Conservation (phyloP, 768 basidiomycete species). For the Gloeostereum incarnatum region DNA sequence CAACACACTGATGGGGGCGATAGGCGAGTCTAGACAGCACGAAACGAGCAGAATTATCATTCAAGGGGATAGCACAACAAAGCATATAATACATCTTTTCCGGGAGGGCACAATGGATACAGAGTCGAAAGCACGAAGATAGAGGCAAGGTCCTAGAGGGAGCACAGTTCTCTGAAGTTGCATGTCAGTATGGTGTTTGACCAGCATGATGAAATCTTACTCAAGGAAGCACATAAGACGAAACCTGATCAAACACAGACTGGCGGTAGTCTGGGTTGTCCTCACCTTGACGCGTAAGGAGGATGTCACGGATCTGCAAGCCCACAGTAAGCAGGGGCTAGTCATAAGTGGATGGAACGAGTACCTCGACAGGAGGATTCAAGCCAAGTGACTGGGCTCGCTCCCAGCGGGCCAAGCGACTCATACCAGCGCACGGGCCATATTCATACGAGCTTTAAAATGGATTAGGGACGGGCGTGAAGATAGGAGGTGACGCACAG, state of each 20-base stretch:
- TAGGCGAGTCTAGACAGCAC: too few species aligned
- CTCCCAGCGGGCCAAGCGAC: conserved; percentile 84
- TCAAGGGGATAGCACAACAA: too few species aligned
- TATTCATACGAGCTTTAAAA: conserved; percentile 58
- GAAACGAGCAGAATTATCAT: too few species aligned
- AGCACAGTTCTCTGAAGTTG: neutral
- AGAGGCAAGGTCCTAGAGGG: neutral
- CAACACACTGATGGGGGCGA: too few species aligned
- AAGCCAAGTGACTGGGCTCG: conserved; percentile 72
- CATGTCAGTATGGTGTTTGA: too few species aligned
- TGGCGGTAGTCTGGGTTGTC: conserved; percentile 45
- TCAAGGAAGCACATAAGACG: neutral
- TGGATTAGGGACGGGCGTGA: neutral
- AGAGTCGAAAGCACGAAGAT: neutral
- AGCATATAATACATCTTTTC: neutral
- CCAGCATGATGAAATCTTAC: too few species aligned
- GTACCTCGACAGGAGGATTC: conserved; percentile 70
- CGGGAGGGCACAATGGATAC: neutral
- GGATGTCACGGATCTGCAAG: conserved; percentile 65
- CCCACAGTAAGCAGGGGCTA: conserved; percentile 1
- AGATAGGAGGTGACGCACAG: conserved; percentile 32
- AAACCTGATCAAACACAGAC: conserved; percentile 46
- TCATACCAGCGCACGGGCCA: conserved; percentile 72
- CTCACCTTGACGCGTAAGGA: conserved; percentile 57
- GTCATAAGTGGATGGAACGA: neutral